Evolutionary conservation across 2,329 filamentous ascomycete genomes (phyloP).

Genomic region (Nemania abortiva): DNA sequence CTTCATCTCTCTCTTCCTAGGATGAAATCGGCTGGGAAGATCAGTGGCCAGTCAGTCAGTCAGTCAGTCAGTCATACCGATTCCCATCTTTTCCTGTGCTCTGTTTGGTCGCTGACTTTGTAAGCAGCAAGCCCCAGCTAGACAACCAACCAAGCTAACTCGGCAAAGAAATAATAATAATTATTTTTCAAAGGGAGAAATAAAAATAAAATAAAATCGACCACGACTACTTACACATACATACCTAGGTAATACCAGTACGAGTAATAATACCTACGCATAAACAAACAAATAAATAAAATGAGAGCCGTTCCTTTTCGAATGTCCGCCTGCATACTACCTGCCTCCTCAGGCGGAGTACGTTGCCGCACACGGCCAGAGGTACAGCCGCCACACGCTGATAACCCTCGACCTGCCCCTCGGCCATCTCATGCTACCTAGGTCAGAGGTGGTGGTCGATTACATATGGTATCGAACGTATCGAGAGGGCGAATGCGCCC

Average conservation of each 20-base stretch:
- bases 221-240: too few relatives aligned
- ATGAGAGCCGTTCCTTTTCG: conserved; percentile 14
- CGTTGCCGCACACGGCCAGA: conserved; percentile 35
- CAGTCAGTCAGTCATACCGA: conserved; percentile 35
- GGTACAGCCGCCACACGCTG: conserved; percentile 36
- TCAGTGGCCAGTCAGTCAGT: too few relatives aligned
- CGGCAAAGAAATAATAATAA: background rate
- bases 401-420: conserved; percentile 20
- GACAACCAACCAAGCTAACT: conserved; percentile 22
- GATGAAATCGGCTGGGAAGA: conserved; percentile 21
- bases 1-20: conserved; percentile 2
- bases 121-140: conserved; percentile 5
- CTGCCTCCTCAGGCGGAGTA: conserved; percentile 38
- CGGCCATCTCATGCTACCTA: conserved; percentile 1
- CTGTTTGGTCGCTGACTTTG: conserved; percentile 26
- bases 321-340: conserved; percentile 34
- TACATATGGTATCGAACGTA: conserved; percentile 19
- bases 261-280: background rate
- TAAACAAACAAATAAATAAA: conserved; percentile 31
- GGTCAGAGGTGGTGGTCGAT: background rate
- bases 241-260: background rate
- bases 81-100: conserved; percentile 10
- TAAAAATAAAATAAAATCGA: background rate
- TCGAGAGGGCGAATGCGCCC: conserved; percentile 15
- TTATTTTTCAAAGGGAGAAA: background rate